Base-by-base conservation (phyloP, 768 basidiomycete species). In the Leccinum boreale region DNA sequence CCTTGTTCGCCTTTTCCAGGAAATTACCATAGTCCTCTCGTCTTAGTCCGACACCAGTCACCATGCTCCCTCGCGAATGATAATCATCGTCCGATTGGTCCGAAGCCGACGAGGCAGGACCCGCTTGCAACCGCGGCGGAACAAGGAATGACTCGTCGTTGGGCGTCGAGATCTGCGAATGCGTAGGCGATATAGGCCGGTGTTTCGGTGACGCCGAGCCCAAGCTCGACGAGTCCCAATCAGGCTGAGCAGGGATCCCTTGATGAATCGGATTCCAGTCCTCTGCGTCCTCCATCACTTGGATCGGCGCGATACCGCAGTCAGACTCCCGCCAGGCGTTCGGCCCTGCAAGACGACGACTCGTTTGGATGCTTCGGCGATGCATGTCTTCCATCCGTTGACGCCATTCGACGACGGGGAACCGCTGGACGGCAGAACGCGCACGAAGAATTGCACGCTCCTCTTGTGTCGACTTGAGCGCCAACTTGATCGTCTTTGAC, bases 371-470 rank as follows among this genome's bases (percentile, higher is more conserved):
- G 67, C 87, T 90, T 58, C 94, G 87, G 59, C 82, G 84, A 70
- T 97, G 94, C 80, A 96, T 92, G 71, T 96, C 94, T 75, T 97
- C 94, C 80, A 87, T 90, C 50, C 91, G 85, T 70, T 96, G 94
- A 67, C 94, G 90, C 94, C 94, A 97, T 76, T 97, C 94, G 26
- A 97, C 90, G 56, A 97, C 94, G 5, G 94, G 94, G 89, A 97
- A 97, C 67, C 94, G 91, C 68, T 96, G 94, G 3, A 97, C 83
- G 17, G 94, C 94, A 15, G 94, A 96, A 45, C 94, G 85, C 46
- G 94, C 94, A 68, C 94, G 91, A 24, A 97, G 82, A 65, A 96
- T 86, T 9, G 94, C 92, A 55, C 94, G 88, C 65, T 96, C 94
- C 71, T 95, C 89, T 65, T 92, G 84, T 0, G 87, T 85, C 10